phyloP scores from a whole-genome alignment of 306 rosid species.

The Lotus japonicus region DNA sequence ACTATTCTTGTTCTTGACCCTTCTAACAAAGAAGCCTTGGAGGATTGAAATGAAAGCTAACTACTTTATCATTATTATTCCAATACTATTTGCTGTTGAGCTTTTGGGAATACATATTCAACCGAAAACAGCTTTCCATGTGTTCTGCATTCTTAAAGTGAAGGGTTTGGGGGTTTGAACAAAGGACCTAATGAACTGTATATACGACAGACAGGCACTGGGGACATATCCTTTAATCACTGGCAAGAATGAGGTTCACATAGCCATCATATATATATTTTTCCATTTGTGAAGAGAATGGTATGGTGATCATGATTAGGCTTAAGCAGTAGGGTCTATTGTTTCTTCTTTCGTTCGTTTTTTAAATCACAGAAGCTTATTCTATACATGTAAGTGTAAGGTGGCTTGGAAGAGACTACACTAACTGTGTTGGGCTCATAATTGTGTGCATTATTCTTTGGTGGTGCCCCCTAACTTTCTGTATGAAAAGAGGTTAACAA shows the following conservation, averaged over 20 bases:
- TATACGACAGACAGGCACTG: slow-evolving; percentile 13
- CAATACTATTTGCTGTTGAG: slow-evolving; percentile 23
- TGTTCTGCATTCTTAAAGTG: slow-evolving; percentile 30
- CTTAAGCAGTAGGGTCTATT: not conserved
- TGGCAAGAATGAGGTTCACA: not conserved
- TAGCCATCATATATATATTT: too few species aligned
- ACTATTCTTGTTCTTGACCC: slow-evolving; percentile 1
- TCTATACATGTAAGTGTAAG: not conserved
- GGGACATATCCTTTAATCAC: slow-evolving; percentile 15
- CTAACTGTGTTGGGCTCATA: slow-evolving; percentile 28
- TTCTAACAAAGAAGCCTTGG: not conserved
- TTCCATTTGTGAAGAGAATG: slow-evolving; percentile 22
- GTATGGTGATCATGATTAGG: slow-evolving; percentile 27
- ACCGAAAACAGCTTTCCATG: slow-evolving; percentile 20
- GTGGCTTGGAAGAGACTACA: slow-evolving; percentile 16
- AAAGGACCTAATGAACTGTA: slow-evolving; percentile 14
- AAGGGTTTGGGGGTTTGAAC: slow-evolving; percentile 5
- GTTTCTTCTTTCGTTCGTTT: not conserved
- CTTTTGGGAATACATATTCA: slow-evolving; percentile 31
- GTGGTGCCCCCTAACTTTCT: slow-evolving; percentile 10
- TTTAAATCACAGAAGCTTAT: not conserved
- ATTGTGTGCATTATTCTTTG: slow-evolving; percentile 28
- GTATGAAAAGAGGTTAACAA: slow-evolving; percentile 21
- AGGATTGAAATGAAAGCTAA: not conserved
- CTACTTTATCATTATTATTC: not conserved